Conservation (phyloP, 2,329 filamentous ascomycete genomes). For the Parasarocladium wereldwijsianum region DNA sequence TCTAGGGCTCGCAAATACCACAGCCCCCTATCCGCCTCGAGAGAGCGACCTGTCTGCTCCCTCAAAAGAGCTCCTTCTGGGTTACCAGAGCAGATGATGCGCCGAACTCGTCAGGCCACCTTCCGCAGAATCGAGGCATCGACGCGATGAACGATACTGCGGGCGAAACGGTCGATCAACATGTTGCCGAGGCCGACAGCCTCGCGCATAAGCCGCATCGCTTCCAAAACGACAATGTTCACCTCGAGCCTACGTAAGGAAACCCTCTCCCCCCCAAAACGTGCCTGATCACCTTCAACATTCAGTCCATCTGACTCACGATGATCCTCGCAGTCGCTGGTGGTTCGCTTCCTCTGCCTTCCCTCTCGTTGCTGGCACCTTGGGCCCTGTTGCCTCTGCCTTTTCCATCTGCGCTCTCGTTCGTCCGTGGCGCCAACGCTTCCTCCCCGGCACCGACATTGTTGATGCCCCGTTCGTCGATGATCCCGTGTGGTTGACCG, state of each 20-base stretch:
- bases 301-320: slow-evolving; percentile 1
- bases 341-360: slow-evolving; percentile 52
- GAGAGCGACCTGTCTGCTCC: too few relatives aligned
- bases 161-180: slow-evolving; percentile 20
- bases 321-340: slow-evolving; percentile 32
- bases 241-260: slow-evolving; percentile 29
- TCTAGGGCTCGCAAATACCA: too few relatives aligned
- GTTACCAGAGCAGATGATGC: too few relatives aligned
- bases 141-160: slow-evolving; percentile 26
- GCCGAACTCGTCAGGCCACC: too few relatives aligned
- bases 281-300: not conserved
- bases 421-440: slow-evolving; percentile 56
- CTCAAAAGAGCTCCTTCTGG: too few relatives aligned
- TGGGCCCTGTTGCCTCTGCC: slow-evolving; percentile 76
- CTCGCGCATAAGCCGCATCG: slow-evolving; percentile 11
- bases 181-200: slow-evolving; percentile 14
- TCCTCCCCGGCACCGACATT: slow-evolving; percentile 29
- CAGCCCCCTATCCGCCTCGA: too few relatives aligned
- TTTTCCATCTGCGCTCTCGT: slow-evolving; percentile 81
- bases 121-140: not conserved
- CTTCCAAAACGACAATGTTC: slow-evolving; percentile 23
- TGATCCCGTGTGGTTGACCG: slow-evolving; percentile 64
- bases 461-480: slow-evolving; percentile 35
- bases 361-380: slow-evolving; percentile 68
- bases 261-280: not conserved